Base-by-base conservation (phyloP, 176 grass and related monocot genomes). In the Secale cereale region DNA sequence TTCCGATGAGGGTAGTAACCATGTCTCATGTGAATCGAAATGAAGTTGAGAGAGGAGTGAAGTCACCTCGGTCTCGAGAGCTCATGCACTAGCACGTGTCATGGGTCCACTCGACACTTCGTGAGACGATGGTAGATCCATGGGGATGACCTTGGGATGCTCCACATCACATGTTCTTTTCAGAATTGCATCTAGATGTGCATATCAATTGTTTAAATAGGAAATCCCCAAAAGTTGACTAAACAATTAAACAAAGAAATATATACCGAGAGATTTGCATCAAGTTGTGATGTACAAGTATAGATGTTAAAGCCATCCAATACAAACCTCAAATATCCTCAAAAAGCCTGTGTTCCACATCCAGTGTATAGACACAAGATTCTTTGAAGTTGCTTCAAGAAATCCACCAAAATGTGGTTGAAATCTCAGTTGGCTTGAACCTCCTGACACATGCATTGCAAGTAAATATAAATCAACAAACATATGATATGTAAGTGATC, bases 381-480 rank as follows among this genome's bases (percentile, higher is more conserved):
- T 93, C 33, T 95, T 87, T 31, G 92, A 90, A 82, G 89, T 87
- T 54, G 83, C 85, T 30, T 89, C 95, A 90, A 98, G 89, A 87
- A 85, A 95, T 66, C 86, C 69, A n/a, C 95, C 95, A 69, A 64
- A 63, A 68, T 41, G 70, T 63, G 95, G 93, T 76, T 98, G 93
- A 85, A 98, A 95, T 87, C 95, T 93, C 91, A 98, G 85, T 82
- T 95, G 91, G 39, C 83, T 88, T 5, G 91, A 93, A 20, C 95
- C 95, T 70, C 95, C 95, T 92, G 94, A 68, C 63, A 87, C 46
- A 65, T 15, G 3, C 27, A 86, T 43, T 11, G 10, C 50, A 59
- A 22, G 57, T 11, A 78, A 72, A 57, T 43, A 31, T 31, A 90
- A 90, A 82, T 66, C 39, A 87, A 32, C 5, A 87, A 68, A 64